A percentile compares a stretch with the other conserved stretches of the same genome.
These are phyloP conservation scores for Spinellus fusiger DNA, from an alignment of 192 early-diverging fungal species.

Conservation along the genomic window DNA sequence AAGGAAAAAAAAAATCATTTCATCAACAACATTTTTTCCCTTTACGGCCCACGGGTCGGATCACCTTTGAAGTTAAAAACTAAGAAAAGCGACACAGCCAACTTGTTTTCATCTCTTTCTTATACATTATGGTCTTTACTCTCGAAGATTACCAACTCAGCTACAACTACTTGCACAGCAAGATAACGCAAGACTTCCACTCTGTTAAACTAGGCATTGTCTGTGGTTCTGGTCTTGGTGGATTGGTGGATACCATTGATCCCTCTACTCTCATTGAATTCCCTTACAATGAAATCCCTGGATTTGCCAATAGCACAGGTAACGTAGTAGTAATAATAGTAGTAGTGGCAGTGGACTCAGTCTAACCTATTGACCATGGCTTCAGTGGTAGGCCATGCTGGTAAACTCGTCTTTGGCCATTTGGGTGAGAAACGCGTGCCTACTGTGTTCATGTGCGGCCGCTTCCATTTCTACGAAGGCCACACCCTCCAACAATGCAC, in stretches of 20 bases:
- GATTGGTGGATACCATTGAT: slow-evolving; percentile 67
- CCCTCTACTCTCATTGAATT: slow-evolving; percentile 52
- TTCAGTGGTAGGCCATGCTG: slow-evolving; percentile 63
- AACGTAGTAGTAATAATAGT: slow-evolving; percentile 2
- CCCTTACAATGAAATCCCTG: slow-evolving; percentile 75
- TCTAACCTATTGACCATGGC: neutral
- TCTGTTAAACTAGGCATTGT: slow-evolving; percentile 70
- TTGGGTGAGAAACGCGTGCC: slow-evolving; percentile 55
- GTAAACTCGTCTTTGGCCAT: slow-evolving; percentile 82
- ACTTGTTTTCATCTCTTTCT: neutral
- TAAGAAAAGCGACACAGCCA: too few relatives aligned
- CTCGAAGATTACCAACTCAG: slow-evolving; percentile 7
- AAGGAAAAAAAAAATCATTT: too few relatives aligned
- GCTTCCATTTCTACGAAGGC: slow-evolving; percentile 90
- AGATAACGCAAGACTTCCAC: slow-evolving; percentile 23
- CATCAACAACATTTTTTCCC: too few relatives aligned
- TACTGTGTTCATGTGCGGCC: slow-evolving; percentile 82
- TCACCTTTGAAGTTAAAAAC: too few relatives aligned
- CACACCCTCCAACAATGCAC: slow-evolving; percentile 72
- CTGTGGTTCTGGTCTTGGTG: slow-evolving; percentile 80
- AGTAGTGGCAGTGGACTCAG: neutral
- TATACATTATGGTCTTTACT: neutral
- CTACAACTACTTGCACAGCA: neutral
- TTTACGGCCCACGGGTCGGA: too few relatives aligned
- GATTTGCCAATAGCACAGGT: slow-evolving; percentile 76